Evolutionary conservation across 129 eudicot species (phyloP).

Genomic region (Apium graveolens): DNA sequence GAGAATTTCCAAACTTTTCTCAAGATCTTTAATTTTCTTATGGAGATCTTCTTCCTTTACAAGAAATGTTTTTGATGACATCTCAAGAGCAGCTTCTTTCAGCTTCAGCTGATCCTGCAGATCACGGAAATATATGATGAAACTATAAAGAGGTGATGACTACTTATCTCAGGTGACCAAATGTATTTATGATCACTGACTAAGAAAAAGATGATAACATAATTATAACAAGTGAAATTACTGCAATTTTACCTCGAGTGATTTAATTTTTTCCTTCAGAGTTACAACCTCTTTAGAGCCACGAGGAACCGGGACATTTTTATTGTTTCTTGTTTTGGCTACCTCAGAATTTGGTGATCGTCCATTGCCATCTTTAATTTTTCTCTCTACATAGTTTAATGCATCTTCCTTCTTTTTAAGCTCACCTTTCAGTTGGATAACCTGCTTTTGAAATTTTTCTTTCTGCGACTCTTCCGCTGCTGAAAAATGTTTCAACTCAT

Average conservation of each 20-base stretch:
- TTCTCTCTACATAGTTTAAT: conserved; percentile 46
- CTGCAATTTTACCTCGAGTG: conserved; percentile 65
- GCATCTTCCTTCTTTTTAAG: conserved; percentile 76
- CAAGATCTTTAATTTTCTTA: conserved; percentile 48
- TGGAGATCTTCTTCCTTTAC: conserved; percentile 72
- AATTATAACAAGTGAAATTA: neutral
- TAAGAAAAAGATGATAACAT: neutral
- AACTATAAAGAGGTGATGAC: neutral
- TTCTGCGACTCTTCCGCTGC: conserved; percentile 51
- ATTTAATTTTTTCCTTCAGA: conserved; percentile 69
- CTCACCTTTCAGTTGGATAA: conserved; percentile 49
- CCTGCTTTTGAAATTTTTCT: conserved; percentile 56
- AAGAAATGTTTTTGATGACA: conserved; percentile 48
- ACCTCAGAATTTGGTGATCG: conserved; percentile 28
- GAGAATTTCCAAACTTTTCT: conserved; percentile 41
- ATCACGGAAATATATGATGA: conserved; percentile 7
- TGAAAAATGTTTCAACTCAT: conserved; percentile 35
- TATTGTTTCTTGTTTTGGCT: conserved; percentile 39
- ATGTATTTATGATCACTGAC: neutral
- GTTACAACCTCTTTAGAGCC: conserved; percentile 48
- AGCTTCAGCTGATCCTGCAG: conserved; percentile 55
- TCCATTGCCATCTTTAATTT: conserved; percentile 43
- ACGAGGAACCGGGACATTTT: conserved; percentile 28
- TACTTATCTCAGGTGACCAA: neutral
- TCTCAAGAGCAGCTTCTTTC: conserved; percentile 60